These are phyloP conservation scores for Coniella vitis DNA, from an alignment of 2,329 filamentous ascomycete genomes.

Conservation along the genomic window DNA sequence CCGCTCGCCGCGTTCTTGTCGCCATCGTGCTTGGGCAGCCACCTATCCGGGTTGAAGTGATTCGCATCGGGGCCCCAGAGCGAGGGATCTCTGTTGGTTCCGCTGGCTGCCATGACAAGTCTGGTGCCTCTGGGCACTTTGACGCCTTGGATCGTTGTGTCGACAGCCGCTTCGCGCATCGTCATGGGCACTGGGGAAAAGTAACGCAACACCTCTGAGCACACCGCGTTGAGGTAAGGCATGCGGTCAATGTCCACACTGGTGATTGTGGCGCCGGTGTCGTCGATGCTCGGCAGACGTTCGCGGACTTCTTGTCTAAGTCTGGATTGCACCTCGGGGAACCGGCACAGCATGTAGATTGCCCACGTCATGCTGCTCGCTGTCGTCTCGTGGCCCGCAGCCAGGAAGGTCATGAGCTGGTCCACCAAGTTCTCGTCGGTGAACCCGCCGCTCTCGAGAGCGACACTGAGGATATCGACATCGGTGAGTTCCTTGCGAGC, in stretches of 20 bases:
- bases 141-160: constrained; percentile 60
- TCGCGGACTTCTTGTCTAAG: constrained; percentile 63
- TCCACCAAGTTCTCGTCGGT: constrained; percentile 74
- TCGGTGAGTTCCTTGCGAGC: constrained; percentile 43
- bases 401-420: constrained; percentile 86
- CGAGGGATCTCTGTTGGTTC: constrained; percentile 60
- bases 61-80: constrained; percentile 73
- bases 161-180: constrained; percentile 54
- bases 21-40: constrained; percentile 44
- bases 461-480: constrained; percentile 73
- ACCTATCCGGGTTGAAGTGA: constrained; percentile 73
- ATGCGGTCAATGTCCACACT: constrained; percentile 61
- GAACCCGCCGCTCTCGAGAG: constrained; percentile 69
- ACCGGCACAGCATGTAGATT: constrained; percentile 58
- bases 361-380: constrained; percentile 71
- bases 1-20: constrained; percentile 51
- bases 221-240: constrained; percentile 74
- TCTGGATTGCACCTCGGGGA: constrained; percentile 57
- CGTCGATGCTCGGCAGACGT: constrained; percentile 45
- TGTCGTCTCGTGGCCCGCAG: constrained; percentile 76
- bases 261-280: constrained; percentile 34
- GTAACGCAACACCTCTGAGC: constrained; percentile 69
- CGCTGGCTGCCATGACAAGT: constrained; percentile 57
- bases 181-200: constrained; percentile 67
- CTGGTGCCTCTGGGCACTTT: constrained; percentile 64